Conservation (phyloP, 345 rosid species). For the Bruguiera gymnorhiza region DNA sequence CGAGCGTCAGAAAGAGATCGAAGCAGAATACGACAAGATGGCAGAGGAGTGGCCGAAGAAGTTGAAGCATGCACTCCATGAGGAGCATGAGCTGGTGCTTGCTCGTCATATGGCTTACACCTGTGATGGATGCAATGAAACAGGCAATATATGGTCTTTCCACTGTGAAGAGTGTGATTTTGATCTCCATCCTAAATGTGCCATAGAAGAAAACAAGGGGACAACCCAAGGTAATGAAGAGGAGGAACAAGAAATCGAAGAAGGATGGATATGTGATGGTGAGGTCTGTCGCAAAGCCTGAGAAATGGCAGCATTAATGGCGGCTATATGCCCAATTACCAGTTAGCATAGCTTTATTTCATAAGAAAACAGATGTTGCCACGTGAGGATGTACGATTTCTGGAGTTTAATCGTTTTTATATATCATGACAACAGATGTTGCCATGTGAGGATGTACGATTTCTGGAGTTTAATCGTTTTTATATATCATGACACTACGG, state of each 20-base stretch:
- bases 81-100: constrained; percentile 58
- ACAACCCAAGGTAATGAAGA: constrained; percentile 9
- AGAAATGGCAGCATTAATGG: neutral
- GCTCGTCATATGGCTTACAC: constrained; percentile 24
- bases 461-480: too few species aligned
- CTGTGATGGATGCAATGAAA: constrained; percentile 43
- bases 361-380: too few species aligned
- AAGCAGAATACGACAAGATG: constrained; percentile 39
- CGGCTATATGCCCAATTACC: too few species aligned
- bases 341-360: too few species aligned
- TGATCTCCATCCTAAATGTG: constrained; percentile 64
- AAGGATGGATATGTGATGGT: constrained; percentile 62
- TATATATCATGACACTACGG: too few species aligned
- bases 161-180: constrained; percentile 58
- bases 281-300: constrained; percentile 48
- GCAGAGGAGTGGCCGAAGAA: constrained; percentile 75
- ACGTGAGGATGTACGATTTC: too few species aligned
- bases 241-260: constrained; percentile 24
- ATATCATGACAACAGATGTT: too few species aligned
- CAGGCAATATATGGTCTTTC: constrained; percentile 51
- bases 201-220: constrained; percentile 26
- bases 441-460: too few species aligned
- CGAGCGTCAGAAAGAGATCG: constrained; percentile 23
- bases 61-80: constrained; percentile 55
- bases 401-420: too few species aligned